phyloP scores from a whole-genome alignment of 2,329 filamentous ascomycete species.

The Microsporum canis region DNA sequence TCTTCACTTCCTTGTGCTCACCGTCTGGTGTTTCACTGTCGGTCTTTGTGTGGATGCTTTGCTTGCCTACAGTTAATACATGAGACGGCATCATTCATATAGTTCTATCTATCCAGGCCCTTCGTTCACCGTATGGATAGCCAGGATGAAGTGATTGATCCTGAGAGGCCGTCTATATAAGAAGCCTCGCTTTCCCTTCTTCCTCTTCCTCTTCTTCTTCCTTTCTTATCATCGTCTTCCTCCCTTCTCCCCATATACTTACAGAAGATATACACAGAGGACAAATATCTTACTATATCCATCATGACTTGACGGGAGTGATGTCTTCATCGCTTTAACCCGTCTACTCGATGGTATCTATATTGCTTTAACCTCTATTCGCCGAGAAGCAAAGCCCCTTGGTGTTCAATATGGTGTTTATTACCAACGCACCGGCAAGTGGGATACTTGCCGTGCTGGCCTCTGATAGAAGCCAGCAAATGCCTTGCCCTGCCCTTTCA shows the following conservation, averaged over 20 bases:
- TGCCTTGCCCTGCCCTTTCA: neutral
- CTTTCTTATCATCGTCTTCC: neutral
- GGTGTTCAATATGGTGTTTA: no score
- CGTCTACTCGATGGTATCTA: no score
- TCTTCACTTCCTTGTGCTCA: neutral
- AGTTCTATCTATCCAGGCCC: neutral
- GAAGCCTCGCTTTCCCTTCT: neutral
- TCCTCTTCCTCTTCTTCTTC: neutral
- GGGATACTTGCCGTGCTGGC: no score
- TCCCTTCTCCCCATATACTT: neutral
- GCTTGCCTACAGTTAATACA: neutral
- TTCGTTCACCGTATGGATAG: neutral
- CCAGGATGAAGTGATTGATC: neutral
- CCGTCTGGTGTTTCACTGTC: neutral
- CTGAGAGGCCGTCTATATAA: conserved; percentile 1
- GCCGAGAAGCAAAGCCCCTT: neutral
- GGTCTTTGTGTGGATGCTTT: neutral
- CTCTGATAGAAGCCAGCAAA: no score
- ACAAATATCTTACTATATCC: neutral
- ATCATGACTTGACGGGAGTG: neutral
- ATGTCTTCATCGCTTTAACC: no score
- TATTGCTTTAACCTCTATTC: neutral
- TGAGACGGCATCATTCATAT: neutral
- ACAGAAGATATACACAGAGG: neutral
- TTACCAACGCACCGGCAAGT: no score